Evolutionary conservation across 1,284 basidiomycete genomes (phyloP), one percentile per base, ranked within the genome.

Genomic region (Rhodotorula sp.): DNA sequence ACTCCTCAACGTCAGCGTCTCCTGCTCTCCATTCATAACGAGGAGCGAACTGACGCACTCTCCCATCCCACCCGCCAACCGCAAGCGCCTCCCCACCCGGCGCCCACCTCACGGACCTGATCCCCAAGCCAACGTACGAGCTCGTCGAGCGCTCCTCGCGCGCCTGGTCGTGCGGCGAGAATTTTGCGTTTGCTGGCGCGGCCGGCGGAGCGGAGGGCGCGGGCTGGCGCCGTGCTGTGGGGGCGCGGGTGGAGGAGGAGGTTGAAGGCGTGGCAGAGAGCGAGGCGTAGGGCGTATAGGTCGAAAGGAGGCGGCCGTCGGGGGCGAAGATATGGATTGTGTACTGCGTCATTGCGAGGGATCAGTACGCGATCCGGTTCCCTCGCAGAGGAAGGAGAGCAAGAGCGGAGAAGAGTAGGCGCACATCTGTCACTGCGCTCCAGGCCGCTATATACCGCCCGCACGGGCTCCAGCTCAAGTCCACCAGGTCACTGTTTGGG

Each of bases 51-150:
- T 13, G 39, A 59, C 76, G 50, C 50, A 82, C 80, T 57, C 73
- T 76, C 27, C 79, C 80, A 61, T 82, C 80, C 57, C 78, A 81
- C 4, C 80, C 81, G 6, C 80, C 82, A 0, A 82, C 61, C 2
- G 81, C 80, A 3, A 82, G 59, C 39, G 78, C 81, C n/a, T 77
- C 68, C 0, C 80, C 79, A 9, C 74, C 74, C 6, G 77, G 78
- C 65, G 79, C 78, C 82, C 82, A 82, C 12, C 70, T 60, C 6
- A 82, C 77, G 5, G 64, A 66, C 25, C 80, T 71, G 44, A 82
- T 76, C 1, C 82, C 82, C 22, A 80, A 69, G 1, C 80, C 81
- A 5, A 80, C 77, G 25, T 76, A 75, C 10, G 55, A 15, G 1
- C 34, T 15, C 4, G 64, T 74, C 29, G 44, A 57, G 1, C 68